Evolutionary conservation across 768 basidiomycete genomes (phyloP).

Genomic region (Tricholoma saponaceum): DNA sequence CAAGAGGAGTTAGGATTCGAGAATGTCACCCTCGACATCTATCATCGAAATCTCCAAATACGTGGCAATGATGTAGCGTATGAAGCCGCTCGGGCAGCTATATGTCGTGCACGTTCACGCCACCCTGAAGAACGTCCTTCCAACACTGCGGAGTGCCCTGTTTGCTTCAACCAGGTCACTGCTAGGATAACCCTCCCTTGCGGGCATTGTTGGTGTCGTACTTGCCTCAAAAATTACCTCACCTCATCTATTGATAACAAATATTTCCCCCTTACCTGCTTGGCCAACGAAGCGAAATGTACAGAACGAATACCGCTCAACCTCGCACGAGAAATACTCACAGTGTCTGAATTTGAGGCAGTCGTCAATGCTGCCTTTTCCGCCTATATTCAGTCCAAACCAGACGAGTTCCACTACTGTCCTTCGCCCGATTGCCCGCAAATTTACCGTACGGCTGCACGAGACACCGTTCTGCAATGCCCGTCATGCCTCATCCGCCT

Average conservation of each 20-base stretch:
- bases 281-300: slow-evolving; percentile 63
- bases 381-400: slow-evolving; percentile 53
- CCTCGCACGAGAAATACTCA: slow-evolving; percentile 46
- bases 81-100: slow-evolving; percentile 37
- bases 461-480: slow-evolving; percentile 56
- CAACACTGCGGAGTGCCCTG: slow-evolving; percentile 47
- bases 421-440: slow-evolving; percentile 78
- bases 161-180: slow-evolving; percentile 59
- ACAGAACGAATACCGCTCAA: slow-evolving; percentile 49
- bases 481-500: slow-evolving; percentile 69
- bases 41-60: slow-evolving; percentile 39
- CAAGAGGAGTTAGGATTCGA: slow-evolving; percentile 50
- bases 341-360: slow-evolving; percentile 47
- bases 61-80: slow-evolving; percentile 51
- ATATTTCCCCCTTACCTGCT: slow-evolving; percentile 68
- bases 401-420: slow-evolving; percentile 67
- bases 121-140: slow-evolving; percentile 13
- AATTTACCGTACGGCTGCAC: slow-evolving; percentile 57
- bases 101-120: slow-evolving; percentile 28
- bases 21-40: slow-evolving; percentile 49
- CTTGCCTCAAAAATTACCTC: slow-evolving; percentile 59
- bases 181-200: slow-evolving; percentile 54
- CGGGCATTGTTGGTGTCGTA: slow-evolving; percentile 65
- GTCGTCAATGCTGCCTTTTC: slow-evolving; percentile 58
- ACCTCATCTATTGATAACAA: slow-evolving; percentile 51